phyloP scores from a whole-genome alignment of 768 basidiomycete genomes.

The Rhizopogon sp. region DNA sequence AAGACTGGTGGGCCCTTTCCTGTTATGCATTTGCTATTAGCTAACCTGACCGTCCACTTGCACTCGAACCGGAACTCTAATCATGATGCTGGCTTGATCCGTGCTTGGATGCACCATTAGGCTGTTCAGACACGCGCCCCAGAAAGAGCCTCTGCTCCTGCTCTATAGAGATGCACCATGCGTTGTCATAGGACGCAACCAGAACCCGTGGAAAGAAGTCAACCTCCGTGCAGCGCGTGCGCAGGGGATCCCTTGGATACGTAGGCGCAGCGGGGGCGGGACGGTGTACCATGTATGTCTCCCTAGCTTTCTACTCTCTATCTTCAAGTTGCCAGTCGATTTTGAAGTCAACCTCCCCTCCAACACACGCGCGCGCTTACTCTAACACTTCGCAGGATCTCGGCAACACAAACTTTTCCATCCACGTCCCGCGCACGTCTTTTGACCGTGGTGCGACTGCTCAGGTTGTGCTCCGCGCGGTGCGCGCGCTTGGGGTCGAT shows the following conservation, averaged over 20 bases:
- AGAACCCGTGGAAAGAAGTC: conserved; percentile 98
- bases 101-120: conserved; percentile 36
- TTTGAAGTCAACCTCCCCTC: neutral
- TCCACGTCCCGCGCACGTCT: conserved; percentile 75
- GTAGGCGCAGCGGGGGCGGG: conserved; percentile 89
- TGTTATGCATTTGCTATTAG: neutral
- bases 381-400: conserved; percentile 59
- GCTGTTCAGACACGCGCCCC: conserved; percentile 75
- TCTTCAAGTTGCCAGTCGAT: neutral
- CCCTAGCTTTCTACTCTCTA: neutral
- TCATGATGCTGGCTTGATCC: conserved; percentile 21
- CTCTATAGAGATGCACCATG: conserved; percentile 87
- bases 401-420: conserved; percentile 96
- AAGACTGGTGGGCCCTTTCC: conserved; percentile 68
- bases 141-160: conserved; percentile 67
- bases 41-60: neutral
- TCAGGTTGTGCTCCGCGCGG: conserved; percentile 69
- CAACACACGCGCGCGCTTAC: neutral
- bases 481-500: conserved; percentile 68
- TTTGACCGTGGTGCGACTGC: conserved; percentile 82
- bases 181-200: conserved; percentile 92
- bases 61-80: neutral
- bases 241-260: conserved; percentile 66
- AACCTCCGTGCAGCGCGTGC: conserved; percentile 57
- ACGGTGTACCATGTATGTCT: conserved; percentile 89